These are phyloP conservation scores for Phytophthora cryptogea DNA, from an alignment of 352 stramenopile genomes.

Conservation along the genomic window DNA sequence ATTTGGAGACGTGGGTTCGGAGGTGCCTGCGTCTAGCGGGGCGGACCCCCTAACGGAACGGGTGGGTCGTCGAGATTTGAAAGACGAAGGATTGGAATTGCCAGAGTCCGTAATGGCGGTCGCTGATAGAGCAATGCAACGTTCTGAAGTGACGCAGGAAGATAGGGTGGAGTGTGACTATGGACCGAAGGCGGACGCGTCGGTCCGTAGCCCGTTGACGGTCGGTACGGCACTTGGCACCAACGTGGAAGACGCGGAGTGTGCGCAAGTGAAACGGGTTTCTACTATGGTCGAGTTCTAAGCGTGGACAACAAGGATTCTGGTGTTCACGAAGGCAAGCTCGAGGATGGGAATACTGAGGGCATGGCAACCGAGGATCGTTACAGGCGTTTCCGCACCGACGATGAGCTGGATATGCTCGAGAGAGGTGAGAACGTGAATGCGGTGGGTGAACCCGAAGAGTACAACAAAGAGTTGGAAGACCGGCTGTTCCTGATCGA, in stretches of 20 bases:
- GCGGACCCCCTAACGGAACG: no score
- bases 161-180: neutral
- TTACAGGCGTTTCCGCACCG: slow-evolving; percentile 3
- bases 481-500: neutral
- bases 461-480: slow-evolving; percentile 7
- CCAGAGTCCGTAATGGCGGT: no score
- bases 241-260: neutral
- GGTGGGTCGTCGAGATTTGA: no score
- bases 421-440: neutral
- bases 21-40: no score
- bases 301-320: no score
- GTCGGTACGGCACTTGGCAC: neutral
- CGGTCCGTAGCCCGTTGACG: neutral
- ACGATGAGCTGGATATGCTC: neutral
- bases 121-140: no score
- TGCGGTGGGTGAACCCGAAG: neutral
- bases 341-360: neutral
- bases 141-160: neutral
- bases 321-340: no score
- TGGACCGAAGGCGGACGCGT: neutral
- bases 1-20: no score
- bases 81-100: no score
- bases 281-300: neutral
- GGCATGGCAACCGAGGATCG: neutral
- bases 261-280: neutral